Base-by-base conservation (phyloP, 169 alveolate genomes). In the Plasmodium relictum region DNA sequence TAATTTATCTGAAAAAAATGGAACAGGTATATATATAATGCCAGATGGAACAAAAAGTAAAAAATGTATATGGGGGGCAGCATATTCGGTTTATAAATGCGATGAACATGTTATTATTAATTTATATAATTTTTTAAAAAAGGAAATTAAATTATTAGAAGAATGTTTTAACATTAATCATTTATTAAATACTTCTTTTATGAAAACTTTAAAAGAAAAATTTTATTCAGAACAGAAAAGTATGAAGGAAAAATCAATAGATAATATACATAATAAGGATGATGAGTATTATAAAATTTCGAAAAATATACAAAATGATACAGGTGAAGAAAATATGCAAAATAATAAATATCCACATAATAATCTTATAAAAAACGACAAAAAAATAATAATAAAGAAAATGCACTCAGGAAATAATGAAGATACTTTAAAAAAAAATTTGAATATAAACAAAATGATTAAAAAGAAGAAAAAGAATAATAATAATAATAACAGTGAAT, bases 41-140 rank as follows among this genome's bases (percentile, higher is more conserved):
- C 85, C 85, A 20, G 85, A 72, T 72, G 85, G 85, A 48, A 37
- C 48, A 0, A 10, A 14, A 31, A 72, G 85, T 41, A 72, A 72
- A 41, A 72, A n/a, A 18, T 72, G 85, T 61, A 48, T 68, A 8
- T 72, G 85, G 85, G 85, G 85, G 16, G 85, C 85, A 72, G 56
- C 85, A 12, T 72, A 72, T 59, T 66, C 85, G 1, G 85, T 72
- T 1, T 72, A 48, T 41, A 54, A 72, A 31, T 72, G 85, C 26
- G 45, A 41, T 61, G 50, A 41, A 50, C 44, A 50, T 12, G 66
- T 48, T 18, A 72, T 72, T 2, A 72, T 52, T 18, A 72, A 41
- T 16, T 26, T 72, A 42, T 72, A 72, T 41, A 44, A 14, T 6
- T 72, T 72, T 72, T 48, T 72, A 26, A 45, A 50, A 16, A 72